phyloP scores from a whole-genome alignment of 345 rosid genomes.

The Corymbia maculata region DNA sequence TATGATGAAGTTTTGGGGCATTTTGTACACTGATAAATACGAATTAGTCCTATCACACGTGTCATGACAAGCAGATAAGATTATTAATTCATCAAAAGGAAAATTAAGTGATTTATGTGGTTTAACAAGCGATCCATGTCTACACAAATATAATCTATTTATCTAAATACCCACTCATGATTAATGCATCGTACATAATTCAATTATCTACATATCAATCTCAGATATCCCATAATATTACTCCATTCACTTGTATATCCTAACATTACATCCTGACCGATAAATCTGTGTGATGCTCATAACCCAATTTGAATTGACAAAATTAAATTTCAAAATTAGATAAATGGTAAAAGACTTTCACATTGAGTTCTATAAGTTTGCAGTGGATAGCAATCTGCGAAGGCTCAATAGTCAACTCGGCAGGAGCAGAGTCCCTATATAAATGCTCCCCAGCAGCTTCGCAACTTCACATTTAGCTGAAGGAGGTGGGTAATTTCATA shows the following conservation, averaged over 20 bases:
- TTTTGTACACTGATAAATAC: background rate
- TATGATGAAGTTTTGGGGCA: background rate
- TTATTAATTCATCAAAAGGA: background rate
- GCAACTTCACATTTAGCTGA: background rate
- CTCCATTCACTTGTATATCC: background rate
- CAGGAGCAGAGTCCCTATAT: background rate
- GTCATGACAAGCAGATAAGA: background rate
- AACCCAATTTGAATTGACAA: background rate
- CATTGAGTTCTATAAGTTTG: background rate
- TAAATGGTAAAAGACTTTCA: background rate
- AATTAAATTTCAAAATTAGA: too few species aligned
- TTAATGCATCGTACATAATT: background rate
- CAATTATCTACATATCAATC: background rate
- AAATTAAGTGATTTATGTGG: background rate
- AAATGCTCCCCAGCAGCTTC: background rate
- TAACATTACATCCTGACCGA: background rate
- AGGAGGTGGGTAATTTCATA: background rate
- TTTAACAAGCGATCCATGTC: background rate
- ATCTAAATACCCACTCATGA: background rate
- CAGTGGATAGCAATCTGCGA: background rate
- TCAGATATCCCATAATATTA: background rate
- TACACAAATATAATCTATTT: background rate
- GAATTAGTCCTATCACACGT: background rate
- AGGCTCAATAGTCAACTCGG: background rate
- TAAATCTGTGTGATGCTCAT: background rate